Base-by-base conservation (phyloP, 345 rosid species). In the Mangifera indica region DNA sequence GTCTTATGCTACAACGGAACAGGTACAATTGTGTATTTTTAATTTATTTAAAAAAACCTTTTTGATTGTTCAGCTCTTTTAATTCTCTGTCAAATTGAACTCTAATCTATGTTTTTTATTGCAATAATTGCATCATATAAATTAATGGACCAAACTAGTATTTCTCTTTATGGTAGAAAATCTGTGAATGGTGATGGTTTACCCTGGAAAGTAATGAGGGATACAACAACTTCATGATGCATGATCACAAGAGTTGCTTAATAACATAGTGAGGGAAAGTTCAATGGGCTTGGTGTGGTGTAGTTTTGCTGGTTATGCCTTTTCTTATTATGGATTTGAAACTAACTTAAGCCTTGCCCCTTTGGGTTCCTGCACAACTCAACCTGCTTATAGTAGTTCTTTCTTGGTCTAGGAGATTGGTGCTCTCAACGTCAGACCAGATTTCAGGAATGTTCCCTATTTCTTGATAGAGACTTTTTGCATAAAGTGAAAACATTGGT, bases 1-100 rank as follows among this genome's bases (percentile, higher is more conserved):
- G 57, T 75, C 84, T 32, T 71, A 82, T 77, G 91, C 93, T 51
- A 82, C 88, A 18, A 73, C 72, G 7, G 93, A 89, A 59, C 89
- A 87, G 86, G 93, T 87, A 60, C 3, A 5, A 63, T 63, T 17
- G 46, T 53, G 22, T n/a, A 56, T 11, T 67, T 60, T 20, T 60
- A 24, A 15, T 45, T 64, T 64, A 14, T 13, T 22, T 67, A 13
- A 13, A 10, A 22, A 55, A 24, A 9, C 62, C 37, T n/a, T 68
- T 15, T 49, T 55, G 37, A 37, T 20, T 40, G 62, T 32, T 34
- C 29, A 11, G 20, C 5, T 53, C 60, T 21, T 56, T 55, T 24
- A 10, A 25, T 69, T 40, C 40, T 57, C 64, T 57, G 64, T 12
- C 53, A 53, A 22, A 24, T 45, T 25, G 13, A 3, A n/a, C 42